Evolutionary conservation across 2,329 filamentous ascomycete species (phyloP).

Genomic region (Diaporthe sp.): DNA sequence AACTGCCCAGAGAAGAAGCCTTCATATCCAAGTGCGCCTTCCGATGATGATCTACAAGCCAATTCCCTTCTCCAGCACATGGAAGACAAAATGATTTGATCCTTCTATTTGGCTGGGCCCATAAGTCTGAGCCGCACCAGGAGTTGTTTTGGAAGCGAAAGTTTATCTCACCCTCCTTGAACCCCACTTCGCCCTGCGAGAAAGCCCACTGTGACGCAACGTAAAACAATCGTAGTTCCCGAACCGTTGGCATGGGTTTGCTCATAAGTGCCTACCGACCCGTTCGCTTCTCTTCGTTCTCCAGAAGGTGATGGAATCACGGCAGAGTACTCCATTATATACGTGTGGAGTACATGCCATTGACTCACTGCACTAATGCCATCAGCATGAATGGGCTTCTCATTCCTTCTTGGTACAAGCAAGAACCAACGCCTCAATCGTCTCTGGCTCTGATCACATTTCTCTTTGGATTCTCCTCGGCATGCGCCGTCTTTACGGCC

Average conservation of each 20-base stretch:
- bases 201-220: conserved; percentile 11
- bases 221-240: background rate
- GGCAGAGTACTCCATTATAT: conserved; percentile 20
- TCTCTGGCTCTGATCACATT: conserved; percentile 37
- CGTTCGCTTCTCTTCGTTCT: background rate
- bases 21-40: background rate
- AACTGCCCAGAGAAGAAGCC: background rate
- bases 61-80: background rate
- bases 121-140: conserved; percentile 6
- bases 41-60: background rate
- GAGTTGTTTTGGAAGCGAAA: conserved; percentile 15
- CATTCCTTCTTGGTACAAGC: conserved; percentile 21
- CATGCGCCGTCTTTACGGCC: conserved; percentile 45
- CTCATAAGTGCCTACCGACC: background rate
- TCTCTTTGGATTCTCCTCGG: conserved; percentile 46
- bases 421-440: background rate
- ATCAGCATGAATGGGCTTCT: conserved; percentile 29
- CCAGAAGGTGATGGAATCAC: background rate
- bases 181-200: background rate
- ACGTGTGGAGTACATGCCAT: conserved; percentile 8
- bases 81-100: background rate
- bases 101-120: background rate
- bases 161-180: background rate
- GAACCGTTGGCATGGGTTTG: background rate
- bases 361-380: background rate